phyloP scores from a whole-genome alignment of 2,329 filamentous ascomycete genomes.

The Verticillium zaregamsianum region DNA sequence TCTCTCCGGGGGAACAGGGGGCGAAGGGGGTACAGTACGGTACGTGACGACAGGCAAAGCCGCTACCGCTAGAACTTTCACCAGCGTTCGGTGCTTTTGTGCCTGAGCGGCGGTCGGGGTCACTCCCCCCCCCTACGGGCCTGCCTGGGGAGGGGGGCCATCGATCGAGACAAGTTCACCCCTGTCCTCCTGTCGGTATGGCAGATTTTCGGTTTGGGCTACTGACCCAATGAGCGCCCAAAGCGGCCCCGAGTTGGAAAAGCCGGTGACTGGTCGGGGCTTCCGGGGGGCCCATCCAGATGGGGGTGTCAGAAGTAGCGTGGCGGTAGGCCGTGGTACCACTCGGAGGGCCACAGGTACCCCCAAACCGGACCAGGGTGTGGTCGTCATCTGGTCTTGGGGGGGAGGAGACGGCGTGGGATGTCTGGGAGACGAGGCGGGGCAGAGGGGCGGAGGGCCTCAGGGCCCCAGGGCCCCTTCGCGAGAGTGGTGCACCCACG shows the following conservation, averaged over 20 bases:
- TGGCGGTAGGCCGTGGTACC: not conserved
- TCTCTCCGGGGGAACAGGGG: not conserved
- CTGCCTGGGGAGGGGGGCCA: not conserved
- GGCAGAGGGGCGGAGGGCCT: not conserved
- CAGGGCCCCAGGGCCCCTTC: not conserved
- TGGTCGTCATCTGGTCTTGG: not conserved
- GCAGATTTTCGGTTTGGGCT: not conserved
- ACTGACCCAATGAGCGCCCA: slow-evolving; percentile 5
- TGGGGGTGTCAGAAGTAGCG: slow-evolving; percentile 5
- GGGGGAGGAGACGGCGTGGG: not conserved
- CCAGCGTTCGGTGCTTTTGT: not conserved
- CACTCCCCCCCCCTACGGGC: not conserved
- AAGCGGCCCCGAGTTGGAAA: slow-evolving; percentile 7
- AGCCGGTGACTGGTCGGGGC: slow-evolving; percentile 9
- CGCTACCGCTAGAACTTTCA: not conserved
- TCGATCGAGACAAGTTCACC: not conserved
- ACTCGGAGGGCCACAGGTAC: not conserved
- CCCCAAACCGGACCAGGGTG: not conserved
- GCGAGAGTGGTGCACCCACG: not conserved
- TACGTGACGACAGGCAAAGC: not conserved
- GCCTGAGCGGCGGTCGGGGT: not conserved
- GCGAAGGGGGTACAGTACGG: slow-evolving; percentile 6
- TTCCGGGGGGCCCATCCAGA: slow-evolving; percentile 1
- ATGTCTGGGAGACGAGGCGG: not conserved
- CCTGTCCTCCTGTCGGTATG: not conserved